Evolutionary conservation across 1,139 yeast species (phyloP), one percentile per base, ranked within the genome.

Genomic region (Hanseniaspora gamundiae): DNA sequence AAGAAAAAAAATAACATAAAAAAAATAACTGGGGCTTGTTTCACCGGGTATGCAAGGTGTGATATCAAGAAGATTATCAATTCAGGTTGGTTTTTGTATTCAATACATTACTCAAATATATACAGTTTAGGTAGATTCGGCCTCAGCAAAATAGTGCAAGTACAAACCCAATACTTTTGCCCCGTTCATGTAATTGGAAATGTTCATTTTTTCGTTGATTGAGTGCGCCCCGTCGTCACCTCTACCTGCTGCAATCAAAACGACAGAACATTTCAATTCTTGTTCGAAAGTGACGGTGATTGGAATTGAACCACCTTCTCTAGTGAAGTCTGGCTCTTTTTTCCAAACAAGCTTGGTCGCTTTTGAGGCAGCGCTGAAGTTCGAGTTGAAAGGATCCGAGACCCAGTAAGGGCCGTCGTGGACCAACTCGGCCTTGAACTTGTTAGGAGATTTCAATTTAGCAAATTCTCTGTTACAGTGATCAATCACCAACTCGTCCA

Each of bases 191-290:
- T 85, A 93, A 71, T 93, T 93, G 53, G 83, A 68, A 44, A 86
- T 70, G 62, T 93, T 83, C 59, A 93, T 69, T 70, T 93, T 93
- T 67, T 93, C 99, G 61, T 91, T 91, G 58, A 91, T 86, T 26
- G 96, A 86, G 64, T 93, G 99, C 42, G 99, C 98, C 55, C 98
- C 98, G 58, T 93, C 99, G 61, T 91, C 97, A 56, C 97, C 98
- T 67, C 94, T 81, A 53, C 98, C 98, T 84, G 91, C 84, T 52
- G 98, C 98, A 56, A 91, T 74, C 59, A 91, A 71, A 52, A 91
- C 72, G 30, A 88, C 97, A 52, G 80, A 80, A 35, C 94, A 83
- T 56, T 83, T 80, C 59, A 91, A 74, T 60, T 80, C 78, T 57
- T 86, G 73, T 69, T 91, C 95, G 67, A 91, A 91, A 41, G 94